Evolutionary conservation across 768 basidiomycete genomes (phyloP).

Genomic region (Gloeopeniophorella convolvens): DNA sequence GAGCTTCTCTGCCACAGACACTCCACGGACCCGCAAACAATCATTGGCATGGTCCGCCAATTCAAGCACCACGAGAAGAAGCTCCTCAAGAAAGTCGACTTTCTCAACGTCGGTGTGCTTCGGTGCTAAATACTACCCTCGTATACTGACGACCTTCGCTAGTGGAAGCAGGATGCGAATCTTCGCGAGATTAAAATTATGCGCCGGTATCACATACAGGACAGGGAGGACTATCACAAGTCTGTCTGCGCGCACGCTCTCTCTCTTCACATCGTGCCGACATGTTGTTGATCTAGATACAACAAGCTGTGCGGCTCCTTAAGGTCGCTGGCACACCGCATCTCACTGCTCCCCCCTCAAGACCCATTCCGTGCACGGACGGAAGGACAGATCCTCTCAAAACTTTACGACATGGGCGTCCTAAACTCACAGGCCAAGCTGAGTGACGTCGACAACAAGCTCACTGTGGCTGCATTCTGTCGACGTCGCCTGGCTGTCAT

Average conservation of each 20-base stretch:
- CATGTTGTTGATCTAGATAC: constrained; percentile 45
- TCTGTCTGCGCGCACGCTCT: constrained; percentile 27
- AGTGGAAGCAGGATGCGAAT: constrained; percentile 97
- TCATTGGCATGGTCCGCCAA: constrained; percentile 73
- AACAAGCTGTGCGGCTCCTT: constrained; percentile 92
- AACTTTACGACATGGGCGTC: constrained; percentile 96
- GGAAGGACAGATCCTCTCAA: constrained; percentile 84
- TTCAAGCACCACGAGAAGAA: constrained; percentile 96
- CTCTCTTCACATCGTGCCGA: neutral
- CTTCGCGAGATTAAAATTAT: constrained; percentile 89
- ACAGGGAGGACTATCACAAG: constrained; percentile 94
- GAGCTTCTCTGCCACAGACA: neutral
- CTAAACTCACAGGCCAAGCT: constrained; percentile 82
- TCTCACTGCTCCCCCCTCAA: constrained; percentile 80
- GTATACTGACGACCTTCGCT: constrained; percentile 10
- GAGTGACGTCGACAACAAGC: constrained; percentile 88
- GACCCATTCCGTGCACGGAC: constrained; percentile 83
- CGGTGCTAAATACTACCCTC: neutral
- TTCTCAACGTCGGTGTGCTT: constrained; percentile 64
- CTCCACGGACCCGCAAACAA: too few relatives aligned
- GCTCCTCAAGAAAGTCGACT: constrained; percentile 94
- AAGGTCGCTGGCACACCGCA: constrained; percentile 76
- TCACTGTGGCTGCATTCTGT: constrained; percentile 94
- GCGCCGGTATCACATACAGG: constrained; percentile 92
- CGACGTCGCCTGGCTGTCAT: constrained; percentile 87